Base-by-base conservation (phyloP, 1,284 basidiomycete genomes). In the Apiotrichum laibachii region DNA sequence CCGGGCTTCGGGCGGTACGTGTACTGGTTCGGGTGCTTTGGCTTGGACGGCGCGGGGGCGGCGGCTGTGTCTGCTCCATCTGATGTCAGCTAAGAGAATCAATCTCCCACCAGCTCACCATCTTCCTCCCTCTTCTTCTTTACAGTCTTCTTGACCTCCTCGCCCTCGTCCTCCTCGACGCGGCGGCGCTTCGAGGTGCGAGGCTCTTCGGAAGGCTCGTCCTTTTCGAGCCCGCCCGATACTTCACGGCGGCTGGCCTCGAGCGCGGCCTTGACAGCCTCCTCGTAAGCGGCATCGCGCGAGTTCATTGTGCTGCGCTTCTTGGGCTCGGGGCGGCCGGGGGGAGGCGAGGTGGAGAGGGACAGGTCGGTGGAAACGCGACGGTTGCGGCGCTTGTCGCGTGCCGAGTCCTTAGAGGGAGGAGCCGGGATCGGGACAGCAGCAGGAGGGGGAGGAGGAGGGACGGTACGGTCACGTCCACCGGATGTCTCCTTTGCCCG, bases 231-330 rank as follows among this genome's bases (percentile, higher is more conserved):
- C 6, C 50, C 13, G 2, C 59, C 58, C 22, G 49, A 57, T 59
- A 63, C 58, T 19, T 77, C 76, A 18, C 58, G 57, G 44, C 68
- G 58, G 63, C 72, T 76, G 10, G 75, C 77, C 48, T 82, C 80
- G 49, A 83, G 77, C 59, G 88, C 89, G 18, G 77, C 77, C 56
- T 81, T 79, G 48, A 83, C 79, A 62, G 87, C 89, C 75, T 94
- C 90, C 72, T 96, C 92, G 73, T 95, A 96, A 5, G 89, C 90
- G 9, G 93, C 90, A 72, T 96, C 94, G 59, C 94, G 83, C 71
- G 90, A 94, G 76, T 98, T 99, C 92, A 99, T 96, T 56, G 95
- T 98, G 68, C 90, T 92, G 61, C 94, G 83, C 60, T 91, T 85
- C 79, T 93, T 95, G 39, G 86, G 62, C 39, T 61, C 54, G 33